Evolutionary conservation across 192 early-diverging fungal species (phyloP), one percentile per base, ranked within the genome.

Genomic region (Nowakowskiella sp.): DNA sequence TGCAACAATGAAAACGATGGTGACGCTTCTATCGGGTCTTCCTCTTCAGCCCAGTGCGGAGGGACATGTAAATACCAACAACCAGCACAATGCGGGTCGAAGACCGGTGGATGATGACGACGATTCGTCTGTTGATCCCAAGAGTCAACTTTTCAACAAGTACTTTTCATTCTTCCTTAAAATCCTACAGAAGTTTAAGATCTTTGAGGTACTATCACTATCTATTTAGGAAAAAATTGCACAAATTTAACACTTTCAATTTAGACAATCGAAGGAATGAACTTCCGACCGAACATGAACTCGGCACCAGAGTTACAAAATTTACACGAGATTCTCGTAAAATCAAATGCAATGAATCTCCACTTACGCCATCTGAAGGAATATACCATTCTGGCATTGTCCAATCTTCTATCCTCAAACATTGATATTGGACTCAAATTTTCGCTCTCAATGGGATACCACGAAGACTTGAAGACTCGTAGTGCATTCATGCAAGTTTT

Each of bases 401-500:
- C 90, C 19, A 89, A 94, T 58, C 78, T 98, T 59, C 65, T 98
- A 21, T 81, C 85, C 6, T 86, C 88, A 3, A 98, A 98, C 65
- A 78, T 96, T 44, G 93, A 95, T 61, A 81, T 90, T 42, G 93
- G 90, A 23, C 68, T 98, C 51, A 83, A 89, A 67, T 89, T 84
- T 64, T 91, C 90, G 39, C 63, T 98, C 22, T 77, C 87, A 0
- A 85, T 92, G 74, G 87, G 83, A 9, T 96, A 94, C 54, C 86
- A 94, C 62, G 91, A 91, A 63, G 91, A 96, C 64, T 77, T 82
- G 10, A 81, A 85, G 55, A 89, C 86, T 46, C 77, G 94, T 16
- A 84, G 88, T 0, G 79, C 90, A 22, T 98, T 96, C 57, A 91
- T 91, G 64, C 82, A 91, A 44, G 91, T 98, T 27, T 68, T 98